phyloP scores from a whole-genome alignment of 441 rosid genomes.

The Kokia cookei region DNA sequence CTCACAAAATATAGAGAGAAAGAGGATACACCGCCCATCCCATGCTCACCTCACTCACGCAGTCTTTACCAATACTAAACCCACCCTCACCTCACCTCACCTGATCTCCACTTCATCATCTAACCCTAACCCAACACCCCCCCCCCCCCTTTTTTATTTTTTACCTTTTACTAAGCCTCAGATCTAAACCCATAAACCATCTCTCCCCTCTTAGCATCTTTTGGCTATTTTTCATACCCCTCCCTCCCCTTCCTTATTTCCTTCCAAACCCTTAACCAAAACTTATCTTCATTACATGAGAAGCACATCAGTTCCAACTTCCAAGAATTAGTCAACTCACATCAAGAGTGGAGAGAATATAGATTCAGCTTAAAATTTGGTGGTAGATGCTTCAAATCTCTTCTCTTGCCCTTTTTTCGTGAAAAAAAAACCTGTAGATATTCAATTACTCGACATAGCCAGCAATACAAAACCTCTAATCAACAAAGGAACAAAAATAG shows the following conservation, averaged over 20 bases:
- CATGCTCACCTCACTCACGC: slow-evolving; percentile 30
- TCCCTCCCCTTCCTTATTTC: slow-evolving; percentile 16
- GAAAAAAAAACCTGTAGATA: neutral
- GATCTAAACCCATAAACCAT: neutral
- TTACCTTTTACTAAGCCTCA: neutral
- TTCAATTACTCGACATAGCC: slow-evolving; percentile 5
- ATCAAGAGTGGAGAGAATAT: slow-evolving; percentile 1
- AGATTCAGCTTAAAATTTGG: slow-evolving; percentile 24
- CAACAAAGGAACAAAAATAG: neutral
- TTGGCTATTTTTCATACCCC: neutral
- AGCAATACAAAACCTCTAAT: neutral
- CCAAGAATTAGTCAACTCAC: neutral
- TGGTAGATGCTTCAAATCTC: slow-evolving; percentile 13
- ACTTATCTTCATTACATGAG: neutral
- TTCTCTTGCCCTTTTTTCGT: neutral
- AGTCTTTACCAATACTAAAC: slow-evolving; percentile 34
- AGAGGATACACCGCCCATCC: slow-evolving; percentile 58
- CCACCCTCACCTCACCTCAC: slow-evolving; percentile 22
- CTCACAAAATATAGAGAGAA: neutral
- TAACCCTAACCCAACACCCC: slow-evolving; percentile 41
- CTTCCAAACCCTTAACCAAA: slow-evolving; percentile 39
- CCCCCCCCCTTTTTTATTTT: neutral
- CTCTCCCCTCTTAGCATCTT: neutral
- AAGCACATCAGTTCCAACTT: neutral
- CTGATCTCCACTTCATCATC: slow-evolving; percentile 27